phyloP scores from a whole-genome alignment of 164 flowering plant genomes.

The Chloranthus sessilifolius region DNA sequence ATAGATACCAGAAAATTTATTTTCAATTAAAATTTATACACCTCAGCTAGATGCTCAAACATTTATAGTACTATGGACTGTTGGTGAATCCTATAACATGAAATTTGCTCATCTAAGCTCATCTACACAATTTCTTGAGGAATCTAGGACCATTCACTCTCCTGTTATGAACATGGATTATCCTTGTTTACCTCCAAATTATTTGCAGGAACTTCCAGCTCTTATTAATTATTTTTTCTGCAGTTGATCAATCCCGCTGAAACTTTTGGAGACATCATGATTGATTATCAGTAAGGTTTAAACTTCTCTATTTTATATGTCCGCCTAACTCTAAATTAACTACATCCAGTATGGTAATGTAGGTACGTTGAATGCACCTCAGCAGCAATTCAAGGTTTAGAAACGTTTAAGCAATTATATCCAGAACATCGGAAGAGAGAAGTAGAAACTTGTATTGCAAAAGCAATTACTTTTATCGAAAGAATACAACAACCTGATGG shows the following conservation, averaged over 20 bases:
- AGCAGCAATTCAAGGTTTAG: conserved; percentile 22
- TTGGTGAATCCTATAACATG: not conserved
- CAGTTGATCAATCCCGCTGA: conserved; percentile 31
- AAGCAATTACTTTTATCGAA: conserved; percentile 18
- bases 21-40: no score
- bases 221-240: no score
- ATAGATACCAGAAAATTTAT: no score
- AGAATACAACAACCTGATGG: conserved; percentile 23
- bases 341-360: not conserved
- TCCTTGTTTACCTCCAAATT: not conserved
- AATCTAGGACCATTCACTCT: not conserved
- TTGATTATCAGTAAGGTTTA: conserved; percentile 30
- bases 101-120: not conserved
- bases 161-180: not conserved
- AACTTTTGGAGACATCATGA: conserved; percentile 23
- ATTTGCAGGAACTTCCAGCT: not conserved
- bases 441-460: conserved; percentile 14
- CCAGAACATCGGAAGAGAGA: conserved; percentile 19
- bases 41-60: no score
- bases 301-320: no score
- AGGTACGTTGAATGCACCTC: conserved; percentile 30
- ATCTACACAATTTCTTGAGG: not conserved
- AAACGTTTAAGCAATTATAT: conserved; percentile 16
- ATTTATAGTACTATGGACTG: not conserved
- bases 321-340: no score